Percentiles rank a stretch among this genome's conserved stretches.
phyloP scores from a whole-genome alignment of 768 basidiomycete genomes.

The Xanthoconium purpureum region DNA sequence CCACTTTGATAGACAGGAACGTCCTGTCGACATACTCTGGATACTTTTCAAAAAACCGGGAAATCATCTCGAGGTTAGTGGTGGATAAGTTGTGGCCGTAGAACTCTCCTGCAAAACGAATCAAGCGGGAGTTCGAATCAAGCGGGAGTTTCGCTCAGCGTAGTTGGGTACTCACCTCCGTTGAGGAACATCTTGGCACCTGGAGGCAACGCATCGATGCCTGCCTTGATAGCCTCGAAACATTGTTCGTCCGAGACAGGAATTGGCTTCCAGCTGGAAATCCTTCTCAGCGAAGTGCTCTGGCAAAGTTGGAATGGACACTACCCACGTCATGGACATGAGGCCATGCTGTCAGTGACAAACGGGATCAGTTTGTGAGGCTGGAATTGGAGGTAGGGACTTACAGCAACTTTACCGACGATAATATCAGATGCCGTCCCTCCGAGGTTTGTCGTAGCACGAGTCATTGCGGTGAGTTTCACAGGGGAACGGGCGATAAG shows the following conservation, averaged over 20 bases:
- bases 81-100: slow-evolving; percentile 44
- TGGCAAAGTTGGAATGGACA: neutral
- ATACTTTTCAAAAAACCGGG: slow-evolving; percentile 46
- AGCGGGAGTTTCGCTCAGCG: neutral
- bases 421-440: slow-evolving; percentile 36
- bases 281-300: neutral
- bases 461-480: slow-evolving; percentile 24
- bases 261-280: slow-evolving; percentile 39
- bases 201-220: slow-evolving; percentile 39
- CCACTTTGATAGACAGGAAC: slow-evolving; percentile 36
- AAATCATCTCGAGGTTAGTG: slow-evolving; percentile 49
- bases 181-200: slow-evolving; percentile 51
- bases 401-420: slow-evolving; percentile 40
- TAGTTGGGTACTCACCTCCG: slow-evolving; percentile 34
- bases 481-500: neutral
- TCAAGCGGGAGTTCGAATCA: neutral
- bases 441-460: slow-evolving; percentile 35
- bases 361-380: neutral
- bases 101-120: slow-evolving; percentile 46
- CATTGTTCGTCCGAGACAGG: slow-evolving; percentile 54
- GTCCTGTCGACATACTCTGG: slow-evolving; percentile 35
- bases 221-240: slow-evolving; percentile 59
- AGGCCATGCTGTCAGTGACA: slow-evolving; percentile 42
- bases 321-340: slow-evolving; percentile 54
- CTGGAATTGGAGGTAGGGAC: neutral